phyloP scores from a whole-genome alignment of 257 asterid species.

The Scutellaria barbata region DNA sequence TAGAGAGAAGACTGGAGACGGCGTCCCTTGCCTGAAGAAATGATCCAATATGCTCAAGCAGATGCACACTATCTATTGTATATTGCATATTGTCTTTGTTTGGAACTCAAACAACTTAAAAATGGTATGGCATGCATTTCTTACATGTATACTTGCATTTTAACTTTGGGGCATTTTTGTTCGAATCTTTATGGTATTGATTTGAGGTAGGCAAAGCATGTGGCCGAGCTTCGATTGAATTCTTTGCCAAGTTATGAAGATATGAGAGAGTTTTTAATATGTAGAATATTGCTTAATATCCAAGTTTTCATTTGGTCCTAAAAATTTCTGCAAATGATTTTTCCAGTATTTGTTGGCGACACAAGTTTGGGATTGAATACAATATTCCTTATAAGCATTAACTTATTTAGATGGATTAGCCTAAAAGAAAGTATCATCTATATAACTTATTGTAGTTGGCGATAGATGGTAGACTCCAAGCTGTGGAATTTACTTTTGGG shows the following conservation, averaged over 20 bases:
- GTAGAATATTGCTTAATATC: not conserved
- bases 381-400: not conserved
- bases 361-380: not conserved
- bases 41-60: conserved; percentile 84
- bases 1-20: conserved; percentile 99
- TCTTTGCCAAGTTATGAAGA: not conserved
- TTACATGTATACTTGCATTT: conserved; percentile 9
- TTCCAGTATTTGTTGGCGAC: not conserved
- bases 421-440: not conserved
- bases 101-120: conserved; percentile 68
- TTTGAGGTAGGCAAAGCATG: not conserved
- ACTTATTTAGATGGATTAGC: not conserved
- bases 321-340: not conserved
- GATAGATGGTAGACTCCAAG: not conserved
- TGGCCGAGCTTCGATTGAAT: not conserved
- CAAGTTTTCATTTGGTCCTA: not conserved
- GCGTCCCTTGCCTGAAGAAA: conserved; percentile 86
- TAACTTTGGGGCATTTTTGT: conserved; percentile 18
- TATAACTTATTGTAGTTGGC: conserved; percentile 1
- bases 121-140: conserved; percentile 53
- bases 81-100: conserved; percentile 64
- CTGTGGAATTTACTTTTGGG: not conserved
- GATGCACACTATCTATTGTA: conserved; percentile 87
- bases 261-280: not conserved
- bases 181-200: conserved; percentile 1